These are phyloP conservation scores for Fusarium devonianum DNA, from an alignment of 2,329 filamentous ascomycete species.

Conservation along the genomic window DNA sequence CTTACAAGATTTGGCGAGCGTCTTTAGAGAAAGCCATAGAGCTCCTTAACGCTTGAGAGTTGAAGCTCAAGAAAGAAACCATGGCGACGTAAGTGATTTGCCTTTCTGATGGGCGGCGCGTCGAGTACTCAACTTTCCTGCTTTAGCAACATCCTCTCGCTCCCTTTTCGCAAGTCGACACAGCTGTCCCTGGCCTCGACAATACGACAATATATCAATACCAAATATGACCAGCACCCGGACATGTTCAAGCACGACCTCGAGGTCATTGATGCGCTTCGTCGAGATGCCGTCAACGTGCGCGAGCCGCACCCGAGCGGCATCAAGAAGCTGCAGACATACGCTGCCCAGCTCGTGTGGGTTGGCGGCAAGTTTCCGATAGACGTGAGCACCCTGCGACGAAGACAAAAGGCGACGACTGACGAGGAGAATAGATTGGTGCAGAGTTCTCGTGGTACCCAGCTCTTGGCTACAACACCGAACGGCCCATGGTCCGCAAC, in stretches of 20 bases:
- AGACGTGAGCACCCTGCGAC: slow-evolving; percentile 64
- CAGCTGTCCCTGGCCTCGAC: slow-evolving; percentile 79
- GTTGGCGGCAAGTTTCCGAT: slow-evolving; percentile 95
- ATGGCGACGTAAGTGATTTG: slow-evolving; percentile 41
- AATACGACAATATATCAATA: slow-evolving; percentile 94
- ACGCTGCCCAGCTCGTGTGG: slow-evolving; percentile 93
- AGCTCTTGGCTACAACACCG: slow-evolving; percentile 86
- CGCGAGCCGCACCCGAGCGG: slow-evolving; percentile 88
- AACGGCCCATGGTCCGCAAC: slow-evolving; percentile 71
- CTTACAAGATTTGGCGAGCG: slow-evolving; percentile 17
- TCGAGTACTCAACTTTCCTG: slow-evolving; percentile 27
- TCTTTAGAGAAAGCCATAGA: slow-evolving; percentile 1
- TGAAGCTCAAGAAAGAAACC: slow-evolving; percentile 15
- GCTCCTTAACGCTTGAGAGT: slow-evolving; percentile 7
- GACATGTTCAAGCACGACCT: slow-evolving; percentile 93
- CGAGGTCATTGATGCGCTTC: slow-evolving; percentile 81
- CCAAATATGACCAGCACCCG: slow-evolving; percentile 98
- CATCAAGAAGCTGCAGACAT: slow-evolving; percentile 85
- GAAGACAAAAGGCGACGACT: slow-evolving; percentile 7
- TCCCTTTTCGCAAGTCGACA: slow-evolving; percentile 88
- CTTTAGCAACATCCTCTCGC: slow-evolving; percentile 69
- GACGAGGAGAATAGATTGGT: slow-evolving; percentile 69
- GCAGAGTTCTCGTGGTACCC: slow-evolving; percentile 98
- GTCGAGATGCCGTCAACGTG: slow-evolving; percentile 86
- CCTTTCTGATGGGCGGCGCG: no score